phyloP scores from a whole-genome alignment of 225 moss, liverwort and hornwort species.

The Bryoerythrophyllum caledonicum region DNA sequence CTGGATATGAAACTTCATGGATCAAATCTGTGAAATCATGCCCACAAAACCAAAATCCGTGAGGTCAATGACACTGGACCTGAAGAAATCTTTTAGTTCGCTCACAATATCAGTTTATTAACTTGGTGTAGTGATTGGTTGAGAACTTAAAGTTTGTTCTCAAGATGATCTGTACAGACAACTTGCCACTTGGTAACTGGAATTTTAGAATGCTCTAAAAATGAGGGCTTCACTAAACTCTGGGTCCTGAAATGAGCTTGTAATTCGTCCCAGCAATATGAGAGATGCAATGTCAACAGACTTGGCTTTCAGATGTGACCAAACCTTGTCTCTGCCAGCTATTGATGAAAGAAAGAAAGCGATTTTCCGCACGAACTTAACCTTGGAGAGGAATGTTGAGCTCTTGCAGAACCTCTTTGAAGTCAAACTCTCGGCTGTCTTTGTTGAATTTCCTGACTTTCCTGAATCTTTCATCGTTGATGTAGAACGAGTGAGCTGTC shows the following conservation, averaged over 20 bases:
- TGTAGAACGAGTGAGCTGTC: slow-evolving; percentile 67
- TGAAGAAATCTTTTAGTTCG: background rate
- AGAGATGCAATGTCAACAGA: background rate
- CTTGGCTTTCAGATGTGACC: background rate
- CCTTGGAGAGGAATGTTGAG: slow-evolving; percentile 44
- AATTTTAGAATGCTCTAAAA: background rate
- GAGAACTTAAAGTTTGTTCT: background rate
- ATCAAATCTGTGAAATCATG: too few relatives aligned
- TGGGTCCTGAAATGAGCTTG: background rate
- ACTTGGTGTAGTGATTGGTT: too few relatives aligned
- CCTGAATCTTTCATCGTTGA: slow-evolving; percentile 58
- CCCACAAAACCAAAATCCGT: too few relatives aligned
- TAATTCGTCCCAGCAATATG: background rate
- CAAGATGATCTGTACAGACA: background rate
- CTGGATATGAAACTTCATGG: too few relatives aligned
- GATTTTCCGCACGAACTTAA: background rate
- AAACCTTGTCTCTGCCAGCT: slow-evolving; percentile 1
- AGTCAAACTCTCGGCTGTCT: slow-evolving; percentile 63
- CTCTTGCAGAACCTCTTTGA: slow-evolving; percentile 59
- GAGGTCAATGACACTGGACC: too few relatives aligned
- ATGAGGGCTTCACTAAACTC: background rate
- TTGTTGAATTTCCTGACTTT: slow-evolving; percentile 63
- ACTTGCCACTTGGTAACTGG: background rate
- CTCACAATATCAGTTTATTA: background rate
- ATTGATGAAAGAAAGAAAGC: background rate